These are phyloP conservation scores for Trichoderma reesei DNA, from an alignment of 495 filamentous ascomycete species.

Conservation along the genomic window DNA sequence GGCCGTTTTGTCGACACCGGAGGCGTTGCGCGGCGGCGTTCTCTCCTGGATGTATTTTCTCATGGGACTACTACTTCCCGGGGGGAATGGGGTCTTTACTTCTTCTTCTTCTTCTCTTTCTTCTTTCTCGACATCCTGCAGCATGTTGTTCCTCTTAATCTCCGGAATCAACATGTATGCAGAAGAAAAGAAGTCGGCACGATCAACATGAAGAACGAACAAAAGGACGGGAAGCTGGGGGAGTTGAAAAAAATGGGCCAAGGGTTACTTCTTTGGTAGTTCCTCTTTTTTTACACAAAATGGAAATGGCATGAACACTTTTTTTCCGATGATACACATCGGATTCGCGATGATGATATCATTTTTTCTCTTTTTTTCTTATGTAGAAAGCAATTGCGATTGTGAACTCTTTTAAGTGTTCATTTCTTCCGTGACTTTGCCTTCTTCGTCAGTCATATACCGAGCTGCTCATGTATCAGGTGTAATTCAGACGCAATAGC, in stretches of 20 bases:
- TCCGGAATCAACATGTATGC: neutral
- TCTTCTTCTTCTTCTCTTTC: neutral
- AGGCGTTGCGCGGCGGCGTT: neutral
- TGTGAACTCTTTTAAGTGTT: neutral
- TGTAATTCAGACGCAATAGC: neutral
- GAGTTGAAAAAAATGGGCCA: neutral
- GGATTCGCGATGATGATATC: slow-evolving; percentile 6
- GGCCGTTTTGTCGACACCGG: neutral
- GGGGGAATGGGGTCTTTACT: neutral
- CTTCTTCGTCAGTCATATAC: neutral
- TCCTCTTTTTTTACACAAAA: neutral
- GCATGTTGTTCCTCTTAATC: no score
- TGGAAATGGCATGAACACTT: slow-evolving; percentile 7
- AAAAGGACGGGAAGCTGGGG: neutral
- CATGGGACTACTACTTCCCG: neutral
- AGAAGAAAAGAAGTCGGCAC: neutral
- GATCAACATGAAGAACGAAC: neutral
- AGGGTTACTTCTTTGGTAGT: slow-evolving; percentile 4
- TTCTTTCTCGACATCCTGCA: neutral
- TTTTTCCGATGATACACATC: neutral
- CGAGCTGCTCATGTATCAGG: neutral
- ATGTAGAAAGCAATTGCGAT: slow-evolving; percentile 7
- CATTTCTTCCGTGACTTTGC: neutral
- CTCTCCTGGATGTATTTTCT: neutral
- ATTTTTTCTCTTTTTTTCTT: neutral